phyloP scores from a whole-genome alignment of 208 protist genomes.

The Wallacemonas collosoma region DNA sequence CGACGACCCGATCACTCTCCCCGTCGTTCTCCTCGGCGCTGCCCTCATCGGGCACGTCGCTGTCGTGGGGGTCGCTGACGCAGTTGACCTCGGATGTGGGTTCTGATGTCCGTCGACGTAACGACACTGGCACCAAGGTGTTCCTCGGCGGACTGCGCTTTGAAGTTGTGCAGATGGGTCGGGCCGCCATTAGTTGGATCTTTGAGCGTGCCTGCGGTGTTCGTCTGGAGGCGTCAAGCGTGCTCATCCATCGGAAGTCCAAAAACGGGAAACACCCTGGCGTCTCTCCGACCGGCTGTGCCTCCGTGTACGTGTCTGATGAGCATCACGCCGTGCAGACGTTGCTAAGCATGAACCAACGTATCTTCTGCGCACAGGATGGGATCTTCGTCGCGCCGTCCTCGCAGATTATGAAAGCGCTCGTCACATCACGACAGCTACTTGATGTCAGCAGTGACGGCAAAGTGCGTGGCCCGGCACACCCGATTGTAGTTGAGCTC shows the following conservation, averaged over 20 bases:
- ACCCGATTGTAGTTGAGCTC: slow-evolving; percentile 82
- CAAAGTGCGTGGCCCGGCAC: slow-evolving; percentile 62
- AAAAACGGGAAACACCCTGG: slow-evolving; percentile 34
- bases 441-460: slow-evolving; percentile 49
- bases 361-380: slow-evolving; percentile 71
- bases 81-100: background rate
- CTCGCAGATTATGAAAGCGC: slow-evolving; percentile 47
- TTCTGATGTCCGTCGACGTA: background rate
- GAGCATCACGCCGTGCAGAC: slow-evolving; percentile 41
- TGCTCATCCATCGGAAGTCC: slow-evolving; percentile 80
- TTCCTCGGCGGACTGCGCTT: slow-evolving; percentile 85
- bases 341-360: slow-evolving; percentile 71
- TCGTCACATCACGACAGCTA: slow-evolving; percentile 51
- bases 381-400: slow-evolving; percentile 71
- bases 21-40: background rate
- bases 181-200: slow-evolving; percentile 72
- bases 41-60: background rate
- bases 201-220: slow-evolving; percentile 67
- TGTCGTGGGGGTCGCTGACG: slow-evolving; percentile 1
- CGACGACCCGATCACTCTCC: background rate
- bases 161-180: slow-evolving; percentile 80
- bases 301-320: slow-evolving; percentile 67
- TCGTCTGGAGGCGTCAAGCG: slow-evolving; percentile 42
- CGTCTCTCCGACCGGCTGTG: slow-evolving; percentile 74
- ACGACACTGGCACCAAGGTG: slow-evolving; percentile 62